A percentile compares a stretch with the other conserved stretches of the same genome.
phyloP scores from a whole-genome alignment of 2,329 filamentous ascomycete genomes.

The Scytalidium sp. region DNA sequence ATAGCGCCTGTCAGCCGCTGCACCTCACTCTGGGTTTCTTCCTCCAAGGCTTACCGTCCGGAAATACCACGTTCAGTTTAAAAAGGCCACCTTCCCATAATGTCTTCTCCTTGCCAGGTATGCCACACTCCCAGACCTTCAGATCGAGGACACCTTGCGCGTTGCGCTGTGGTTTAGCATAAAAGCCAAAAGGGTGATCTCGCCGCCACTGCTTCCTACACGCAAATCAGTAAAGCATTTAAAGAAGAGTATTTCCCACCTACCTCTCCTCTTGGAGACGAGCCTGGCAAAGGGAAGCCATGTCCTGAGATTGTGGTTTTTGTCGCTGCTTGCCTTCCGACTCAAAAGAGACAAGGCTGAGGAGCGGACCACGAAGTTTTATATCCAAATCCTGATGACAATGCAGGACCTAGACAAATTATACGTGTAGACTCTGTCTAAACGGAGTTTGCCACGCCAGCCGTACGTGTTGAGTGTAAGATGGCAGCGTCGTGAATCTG shows the following conservation, averaged over 20 bases:
- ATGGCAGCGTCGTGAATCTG: background rate
- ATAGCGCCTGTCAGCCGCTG: slow-evolving; percentile 21
- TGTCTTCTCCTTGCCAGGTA: slow-evolving; percentile 94
- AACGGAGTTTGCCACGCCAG: background rate
- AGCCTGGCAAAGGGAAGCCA: slow-evolving; percentile 81
- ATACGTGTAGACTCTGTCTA: background rate
- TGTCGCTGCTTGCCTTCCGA: background rate
- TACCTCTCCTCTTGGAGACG: slow-evolving; percentile 86
- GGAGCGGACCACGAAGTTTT: background rate
- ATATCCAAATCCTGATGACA: background rate
- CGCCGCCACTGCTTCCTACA: slow-evolving; percentile 90
- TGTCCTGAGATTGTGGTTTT: slow-evolving; percentile 34
- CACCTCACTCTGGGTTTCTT: background rate
- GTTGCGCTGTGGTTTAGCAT: slow-evolving; percentile 81
- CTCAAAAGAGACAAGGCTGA: slow-evolving; percentile 5
- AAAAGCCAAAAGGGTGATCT: slow-evolving; percentile 98
- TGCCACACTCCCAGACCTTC: slow-evolving; percentile 94
- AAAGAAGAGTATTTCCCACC: slow-evolving; percentile 24
- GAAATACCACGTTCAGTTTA: slow-evolving; percentile 89
- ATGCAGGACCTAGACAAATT: background rate
- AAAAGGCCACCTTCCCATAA: slow-evolving; percentile 98
- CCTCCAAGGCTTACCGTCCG: slow-evolving; percentile 67
- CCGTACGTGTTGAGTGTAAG: background rate
- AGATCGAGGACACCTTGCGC: slow-evolving; percentile 80
- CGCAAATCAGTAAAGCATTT: slow-evolving; percentile 9